Percentiles rank a stretch among this genome's conserved stretches.
These are phyloP conservation scores for Ceratobasidium sp. DNA, from an alignment of 1,284 basidiomycete genomes.

Conservation along the genomic window DNA sequence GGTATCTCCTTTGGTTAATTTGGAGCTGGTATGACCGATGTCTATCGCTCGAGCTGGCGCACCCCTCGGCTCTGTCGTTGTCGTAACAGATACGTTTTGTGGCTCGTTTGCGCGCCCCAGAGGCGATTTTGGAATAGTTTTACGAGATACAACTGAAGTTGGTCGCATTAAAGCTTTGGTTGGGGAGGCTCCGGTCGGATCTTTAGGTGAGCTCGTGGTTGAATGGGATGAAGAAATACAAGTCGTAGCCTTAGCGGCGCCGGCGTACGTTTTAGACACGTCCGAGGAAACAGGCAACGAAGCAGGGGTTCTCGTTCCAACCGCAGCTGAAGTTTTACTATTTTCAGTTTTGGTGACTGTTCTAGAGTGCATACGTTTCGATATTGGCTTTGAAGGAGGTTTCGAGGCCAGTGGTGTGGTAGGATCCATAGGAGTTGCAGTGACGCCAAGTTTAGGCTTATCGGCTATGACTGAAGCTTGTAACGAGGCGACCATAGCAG, in stretches of 20 bases:
- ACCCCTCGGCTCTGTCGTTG: neutral
- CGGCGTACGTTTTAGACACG: neutral
- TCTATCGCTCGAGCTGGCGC: neutral
- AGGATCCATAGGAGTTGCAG: neutral
- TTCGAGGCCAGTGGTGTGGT: neutral
- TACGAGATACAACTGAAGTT: neutral
- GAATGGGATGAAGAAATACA: neutral
- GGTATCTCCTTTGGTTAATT: neutral
- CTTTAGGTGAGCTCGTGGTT: neutral
- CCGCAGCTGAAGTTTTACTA: neutral
- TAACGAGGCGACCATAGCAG: slow-evolving; percentile 7
- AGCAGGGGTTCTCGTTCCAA: neutral
- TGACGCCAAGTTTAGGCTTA: too few species aligned
- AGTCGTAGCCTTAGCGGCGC: neutral
- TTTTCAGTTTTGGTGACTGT: neutral
- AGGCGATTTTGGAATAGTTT: neutral
- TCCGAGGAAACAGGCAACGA: neutral
- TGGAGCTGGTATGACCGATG: neutral
- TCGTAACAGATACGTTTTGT: neutral
- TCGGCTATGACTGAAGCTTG: slow-evolving; percentile 9
- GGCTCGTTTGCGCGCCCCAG: neutral
- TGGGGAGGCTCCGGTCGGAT: too few species aligned
- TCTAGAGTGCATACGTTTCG: slow-evolving; percentile 17
- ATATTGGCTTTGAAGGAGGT: neutral
- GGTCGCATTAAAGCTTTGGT: neutral